phyloP scores from a whole-genome alignment of 2,329 filamentous ascomycete genomes.

The Graphilbum sp. region DNA sequence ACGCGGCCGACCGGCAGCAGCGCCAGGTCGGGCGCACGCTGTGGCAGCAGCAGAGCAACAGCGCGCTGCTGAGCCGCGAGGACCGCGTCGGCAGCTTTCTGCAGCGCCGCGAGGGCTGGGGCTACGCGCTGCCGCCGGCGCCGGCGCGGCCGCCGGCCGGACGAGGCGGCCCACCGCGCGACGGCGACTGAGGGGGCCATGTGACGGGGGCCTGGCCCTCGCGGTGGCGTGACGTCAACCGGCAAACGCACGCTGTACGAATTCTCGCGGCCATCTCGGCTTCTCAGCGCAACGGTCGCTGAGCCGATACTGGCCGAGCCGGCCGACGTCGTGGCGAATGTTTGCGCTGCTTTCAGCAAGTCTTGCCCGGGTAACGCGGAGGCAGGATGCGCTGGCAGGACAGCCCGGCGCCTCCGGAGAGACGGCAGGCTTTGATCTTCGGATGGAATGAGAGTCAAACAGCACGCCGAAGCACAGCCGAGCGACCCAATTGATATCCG shows the following conservation, averaged over 20 bases:
- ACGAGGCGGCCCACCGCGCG: too few relatives aligned
- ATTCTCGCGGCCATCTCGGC: too few relatives aligned
- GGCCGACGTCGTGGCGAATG: too few relatives aligned
- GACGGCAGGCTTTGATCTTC: slow-evolving; percentile 8
- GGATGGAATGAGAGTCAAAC: slow-evolving; percentile 16
- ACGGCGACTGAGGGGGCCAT: too few relatives aligned
- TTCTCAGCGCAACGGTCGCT: too few relatives aligned
- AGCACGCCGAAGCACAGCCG: slow-evolving; percentile 12
- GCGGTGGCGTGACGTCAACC: too few relatives aligned
- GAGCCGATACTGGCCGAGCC: too few relatives aligned
- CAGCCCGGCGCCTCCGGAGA: slow-evolving; percentile 1
- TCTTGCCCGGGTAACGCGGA: not conserved
- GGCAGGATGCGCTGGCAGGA: not conserved
- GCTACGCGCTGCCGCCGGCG: slow-evolving; percentile 7
- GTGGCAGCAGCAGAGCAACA: slow-evolving; percentile 33
- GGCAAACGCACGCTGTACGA: too few relatives aligned
- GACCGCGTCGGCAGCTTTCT: slow-evolving; percentile 66
- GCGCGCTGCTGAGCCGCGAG: slow-evolving; percentile 36
- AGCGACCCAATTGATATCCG: slow-evolving; percentile 24
- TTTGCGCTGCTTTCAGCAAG: slow-evolving; percentile 1
- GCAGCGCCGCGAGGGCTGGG: slow-evolving; percentile 44
- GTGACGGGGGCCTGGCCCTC: too few relatives aligned
- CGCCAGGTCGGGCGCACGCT: slow-evolving; percentile 47
- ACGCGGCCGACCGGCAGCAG: slow-evolving; percentile 49
- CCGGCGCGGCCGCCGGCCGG: too few relatives aligned